phyloP scores from a whole-genome alignment of 768 basidiomycete species.

The Russula lepida region DNA sequence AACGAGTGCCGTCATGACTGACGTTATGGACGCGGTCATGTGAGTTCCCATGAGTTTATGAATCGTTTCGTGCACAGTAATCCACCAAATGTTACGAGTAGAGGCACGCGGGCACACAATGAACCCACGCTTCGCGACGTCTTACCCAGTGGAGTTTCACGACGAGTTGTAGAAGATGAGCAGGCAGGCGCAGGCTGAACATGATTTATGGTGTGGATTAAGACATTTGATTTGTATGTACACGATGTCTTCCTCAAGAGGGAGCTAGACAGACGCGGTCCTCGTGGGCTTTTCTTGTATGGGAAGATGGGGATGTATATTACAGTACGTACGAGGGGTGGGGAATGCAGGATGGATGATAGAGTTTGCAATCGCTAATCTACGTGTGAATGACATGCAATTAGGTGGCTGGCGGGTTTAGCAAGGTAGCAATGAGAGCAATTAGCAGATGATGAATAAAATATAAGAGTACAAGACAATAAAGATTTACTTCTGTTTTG shows the following conservation, averaged over 20 bases:
- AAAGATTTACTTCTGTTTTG: neutral
- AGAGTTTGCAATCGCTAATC: slow-evolving; percentile 7
- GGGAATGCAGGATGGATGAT: slow-evolving; percentile 6
- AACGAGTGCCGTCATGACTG: slow-evolving; percentile 63
- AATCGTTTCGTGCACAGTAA: neutral
- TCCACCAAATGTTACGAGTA: slow-evolving; percentile 23
- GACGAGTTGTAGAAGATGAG: slow-evolving; percentile 39
- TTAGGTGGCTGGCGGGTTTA: neutral
- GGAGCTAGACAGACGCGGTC: neutral
- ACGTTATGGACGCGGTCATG: slow-evolving; percentile 53
- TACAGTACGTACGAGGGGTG: slow-evolving; percentile 7
- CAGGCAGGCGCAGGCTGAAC: neutral
- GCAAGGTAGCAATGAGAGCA: neutral
- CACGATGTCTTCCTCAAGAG: neutral
- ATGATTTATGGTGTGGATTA: neutral
- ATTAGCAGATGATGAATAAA: slow-evolving; percentile 3
- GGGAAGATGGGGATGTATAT: slow-evolving; percentile 5
- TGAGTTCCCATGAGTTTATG: slow-evolving; percentile 31
- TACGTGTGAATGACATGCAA: slow-evolving; percentile 9
- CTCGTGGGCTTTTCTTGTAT: neutral
- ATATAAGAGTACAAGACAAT: slow-evolving; percentile 6
- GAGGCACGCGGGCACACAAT: slow-evolving; percentile 36
- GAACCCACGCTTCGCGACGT: slow-evolving; percentile 44
- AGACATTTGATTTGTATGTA: slow-evolving; percentile 5
- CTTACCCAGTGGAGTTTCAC: slow-evolving; percentile 50